These are phyloP conservation scores for Coprinopsis sp. DNA, from an alignment of 768 basidiomycete genomes.

Conservation along the genomic window DNA sequence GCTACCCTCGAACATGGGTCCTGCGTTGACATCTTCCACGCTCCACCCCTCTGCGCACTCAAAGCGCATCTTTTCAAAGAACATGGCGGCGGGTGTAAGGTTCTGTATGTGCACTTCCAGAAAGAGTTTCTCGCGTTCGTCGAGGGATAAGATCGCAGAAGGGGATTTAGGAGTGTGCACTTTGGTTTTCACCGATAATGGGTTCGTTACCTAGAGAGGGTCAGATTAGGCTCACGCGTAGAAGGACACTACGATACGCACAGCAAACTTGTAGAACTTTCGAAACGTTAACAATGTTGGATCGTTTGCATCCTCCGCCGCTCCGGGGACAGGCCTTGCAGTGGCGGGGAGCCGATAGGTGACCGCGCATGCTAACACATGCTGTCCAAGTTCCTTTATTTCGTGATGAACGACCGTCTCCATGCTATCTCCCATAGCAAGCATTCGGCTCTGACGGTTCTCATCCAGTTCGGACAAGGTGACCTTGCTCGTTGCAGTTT, in stretches of 20 bases:
- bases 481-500: slow-evolving; percentile 67
- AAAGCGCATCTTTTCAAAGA: slow-evolving; percentile 77
- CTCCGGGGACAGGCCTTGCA: slow-evolving; percentile 44
- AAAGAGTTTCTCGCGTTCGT: slow-evolving; percentile 78
- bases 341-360: slow-evolving; percentile 71
- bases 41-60: slow-evolving; percentile 68
- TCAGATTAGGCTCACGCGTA: neutral
- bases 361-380: slow-evolving; percentile 83
- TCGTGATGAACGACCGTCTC: slow-evolving; percentile 77
- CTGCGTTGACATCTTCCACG: slow-evolving; percentile 49
- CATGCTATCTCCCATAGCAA: slow-evolving; percentile 55
- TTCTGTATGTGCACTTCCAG: slow-evolving; percentile 94
- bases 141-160: slow-evolving; percentile 56
- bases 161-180: slow-evolving; percentile 76
- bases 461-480: slow-evolving; percentile 60
- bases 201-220: slow-evolving; percentile 74
- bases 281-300: slow-evolving; percentile 64
- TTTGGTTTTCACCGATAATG: slow-evolving; percentile 92
- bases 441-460: slow-evolving; percentile 31
- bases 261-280: slow-evolving; percentile 90
- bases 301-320: slow-evolving; percentile 48
- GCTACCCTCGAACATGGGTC: slow-evolving; percentile 53
- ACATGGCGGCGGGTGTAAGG: slow-evolving; percentile 68
- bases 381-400: slow-evolving; percentile 90
- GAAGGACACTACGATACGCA: slow-evolving; percentile 43